These are phyloP conservation scores for Metschnikowia shivogae DNA, from an alignment of 805 yeast genomes.

Conservation along the genomic window DNA sequence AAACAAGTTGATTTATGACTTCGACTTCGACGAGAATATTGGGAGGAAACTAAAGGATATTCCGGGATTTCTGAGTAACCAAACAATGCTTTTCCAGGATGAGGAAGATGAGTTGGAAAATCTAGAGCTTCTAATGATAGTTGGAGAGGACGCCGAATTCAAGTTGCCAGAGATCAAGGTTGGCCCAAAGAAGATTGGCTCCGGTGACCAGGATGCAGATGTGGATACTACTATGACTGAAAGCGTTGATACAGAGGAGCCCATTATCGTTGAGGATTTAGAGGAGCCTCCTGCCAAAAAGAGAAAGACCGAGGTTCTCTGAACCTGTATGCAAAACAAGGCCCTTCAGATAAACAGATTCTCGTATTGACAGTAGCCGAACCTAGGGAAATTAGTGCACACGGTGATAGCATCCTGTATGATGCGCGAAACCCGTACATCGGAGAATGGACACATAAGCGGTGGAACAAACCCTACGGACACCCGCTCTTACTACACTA, in stretches of 20 bases:
- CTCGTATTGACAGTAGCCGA: too few relatives aligned
- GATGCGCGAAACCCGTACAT: slow-evolving; percentile 2
- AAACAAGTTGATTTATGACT: slow-evolving; percentile 69
- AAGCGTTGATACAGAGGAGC: background rate
- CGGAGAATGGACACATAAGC: slow-evolving; percentile 2
- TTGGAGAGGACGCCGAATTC: slow-evolving; percentile 6
- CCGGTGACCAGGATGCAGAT: background rate
- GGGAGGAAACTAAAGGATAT: slow-evolving; percentile 42
- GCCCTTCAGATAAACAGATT: too few relatives aligned
- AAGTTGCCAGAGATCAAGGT: slow-evolving; percentile 18
- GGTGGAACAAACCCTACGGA: background rate
- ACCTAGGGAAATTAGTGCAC: too few relatives aligned
- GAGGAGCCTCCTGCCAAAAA: slow-evolving; percentile 16
- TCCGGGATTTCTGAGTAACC: slow-evolving; percentile 53
- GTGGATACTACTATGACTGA: slow-evolving; percentile 5
- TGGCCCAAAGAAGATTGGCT: slow-evolving; percentile 6
- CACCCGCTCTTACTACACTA: background rate
- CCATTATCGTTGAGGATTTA: slow-evolving; percentile 1
- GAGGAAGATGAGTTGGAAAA: slow-evolving; percentile 67
- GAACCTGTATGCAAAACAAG: too few relatives aligned
- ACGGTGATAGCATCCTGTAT: slow-evolving; percentile 1
- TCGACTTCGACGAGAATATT: slow-evolving; percentile 80
- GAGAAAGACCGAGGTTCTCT: slow-evolving; percentile 9
- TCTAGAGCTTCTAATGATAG: slow-evolving; percentile 55
- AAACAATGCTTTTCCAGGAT: slow-evolving; percentile 67